Base-by-base conservation (phyloP, 805 yeast genomes). In the Hanseniaspora guilliermondii region DNA sequence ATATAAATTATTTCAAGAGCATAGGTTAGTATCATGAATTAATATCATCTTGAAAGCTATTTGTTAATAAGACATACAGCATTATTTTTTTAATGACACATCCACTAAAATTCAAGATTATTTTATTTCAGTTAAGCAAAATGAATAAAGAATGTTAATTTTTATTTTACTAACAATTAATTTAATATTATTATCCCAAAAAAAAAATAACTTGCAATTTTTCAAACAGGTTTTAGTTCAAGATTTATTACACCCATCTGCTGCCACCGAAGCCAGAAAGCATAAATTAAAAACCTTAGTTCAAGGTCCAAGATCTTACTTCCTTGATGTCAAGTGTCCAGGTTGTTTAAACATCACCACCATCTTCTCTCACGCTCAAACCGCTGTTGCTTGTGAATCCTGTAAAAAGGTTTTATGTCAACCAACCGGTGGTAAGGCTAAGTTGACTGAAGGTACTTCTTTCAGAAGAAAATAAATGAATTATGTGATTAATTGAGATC, bases 391-490 rank as follows among this genome's bases (percentile, higher is more conserved):
- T 70, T 93, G 99, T 82, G 97, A 94, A 72, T 82, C 95, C 56
- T 93, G 99, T 79, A 83, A 97, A 65, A 87, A 96, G 64, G 97
- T 93, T 63, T 85, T 93, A 72, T 89, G 97, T 79, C 84, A 93
- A 71, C 99, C 99, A 73, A 85, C 97, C 65, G 99, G 99, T 82
- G 99, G 99, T 81, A 93, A 93, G 83, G 97, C 97, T 72, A 88
- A 85, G 78, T 83, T 93, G 74, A 88, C 97, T 67, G 98, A 94
- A 80, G 99, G 99, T 76, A 86, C 95, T 73, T 93, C 98, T 69
- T 93, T 88, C 93, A 88, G 97, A 85, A 87, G 87, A 79, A 93
- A 91, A 87, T 91, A 87, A 84, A 64, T 59, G 44, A 25, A 22
- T 46, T 35, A 35, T 35, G 40, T 35, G 32, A 35, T 22, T 36